Percentiles rank a stretch among this genome's conserved stretches.
These are phyloP conservation scores for Aspergillus jensenii DNA, from an alignment of 2,329 filamentous ascomycete genomes.

Conservation along the genomic window DNA sequence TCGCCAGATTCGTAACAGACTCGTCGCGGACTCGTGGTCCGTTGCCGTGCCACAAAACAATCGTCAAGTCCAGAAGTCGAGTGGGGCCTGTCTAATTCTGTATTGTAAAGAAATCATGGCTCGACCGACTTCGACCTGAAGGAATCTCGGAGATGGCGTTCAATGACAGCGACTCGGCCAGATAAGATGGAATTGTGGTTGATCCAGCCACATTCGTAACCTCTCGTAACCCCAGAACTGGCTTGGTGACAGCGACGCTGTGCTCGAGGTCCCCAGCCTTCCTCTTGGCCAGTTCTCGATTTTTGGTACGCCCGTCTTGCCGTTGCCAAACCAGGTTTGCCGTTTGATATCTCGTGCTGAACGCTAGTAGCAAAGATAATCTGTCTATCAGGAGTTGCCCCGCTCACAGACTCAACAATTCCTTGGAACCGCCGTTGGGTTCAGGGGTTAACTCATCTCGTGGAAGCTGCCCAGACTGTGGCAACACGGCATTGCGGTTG, in stretches of 20 bases:
- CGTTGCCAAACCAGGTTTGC: slow-evolving; percentile 7
- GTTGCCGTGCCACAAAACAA: neutral
- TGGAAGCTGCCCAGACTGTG: neutral
- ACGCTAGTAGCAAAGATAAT: slow-evolving; percentile 3
- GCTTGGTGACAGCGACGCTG: neutral
- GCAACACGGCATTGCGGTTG: neutral
- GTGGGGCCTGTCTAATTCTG: neutral
- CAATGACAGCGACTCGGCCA: neutral
- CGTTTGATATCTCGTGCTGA: slow-evolving; percentile 11
- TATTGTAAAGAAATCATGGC: neutral
- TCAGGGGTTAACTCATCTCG: slow-evolving; percentile 2
- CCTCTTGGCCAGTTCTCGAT: neutral
- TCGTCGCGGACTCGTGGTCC: neutral
- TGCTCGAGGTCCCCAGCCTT: neutral
- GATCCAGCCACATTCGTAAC: neutral
- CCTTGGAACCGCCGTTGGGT: neutral
- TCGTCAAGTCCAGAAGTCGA: neutral
- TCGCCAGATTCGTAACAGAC: neutral
- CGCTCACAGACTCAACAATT: neutral
- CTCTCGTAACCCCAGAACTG: neutral
- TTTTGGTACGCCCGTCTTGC: neutral
- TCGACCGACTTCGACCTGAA: neutral
- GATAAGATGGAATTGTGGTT: neutral
- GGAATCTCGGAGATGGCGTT: neutral
- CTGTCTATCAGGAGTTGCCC: neutral